Evolutionary conservation across 2,329 filamentous ascomycete genomes (phyloP), one percentile per base, ranked within the genome.

Genomic region (Alternaria sp.): DNA sequence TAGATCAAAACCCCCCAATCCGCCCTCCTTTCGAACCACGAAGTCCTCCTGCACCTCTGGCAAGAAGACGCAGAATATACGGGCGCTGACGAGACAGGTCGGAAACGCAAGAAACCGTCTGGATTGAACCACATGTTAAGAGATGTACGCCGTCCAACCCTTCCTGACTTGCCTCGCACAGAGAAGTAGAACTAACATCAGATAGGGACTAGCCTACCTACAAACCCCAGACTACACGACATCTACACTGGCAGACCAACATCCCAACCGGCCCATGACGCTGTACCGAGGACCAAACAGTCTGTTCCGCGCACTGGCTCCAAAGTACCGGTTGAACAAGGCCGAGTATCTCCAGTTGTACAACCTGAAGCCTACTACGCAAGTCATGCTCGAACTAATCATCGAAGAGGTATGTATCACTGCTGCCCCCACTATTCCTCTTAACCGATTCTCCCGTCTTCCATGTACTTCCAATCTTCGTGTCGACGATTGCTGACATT

Each of bases 1-100:
- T 60, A 91, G 84, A 85, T 93, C 71, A 79, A 92, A 68, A 89
- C 90, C 71, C 81, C 89, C 3, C 88, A 92, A 73, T 86, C 86
- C 29, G 88, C 88, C 5, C 83, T 88, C 40, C 81, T 93, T 70
- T 86, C 87, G 73, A 92, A 92, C 76, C 89, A 86, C 64, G 90
- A 92, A 80, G 89, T 92, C 63, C 88, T 88, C 69, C 67, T 73
- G 21, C 74, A 77, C 66, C 69, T 77, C 26, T 70, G 61, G 36
- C 51, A 66, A 48, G 71, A 75, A 67, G 68, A 71, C 33, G 72
- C 71, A 56, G 73, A 76, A 55, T 77, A 78, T 60, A 61, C 58
- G 8, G 70, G 69, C 49, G 68, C 62, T 28, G 75, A 78, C 55
- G 67, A 62, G 55, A 75, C 65, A 17, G 50, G 56, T 7, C 69